These are phyloP conservation scores for Dichotomocladium elegans DNA, from an alignment of 371 early-diverging fungal genomes.

Conservation along the genomic window DNA sequence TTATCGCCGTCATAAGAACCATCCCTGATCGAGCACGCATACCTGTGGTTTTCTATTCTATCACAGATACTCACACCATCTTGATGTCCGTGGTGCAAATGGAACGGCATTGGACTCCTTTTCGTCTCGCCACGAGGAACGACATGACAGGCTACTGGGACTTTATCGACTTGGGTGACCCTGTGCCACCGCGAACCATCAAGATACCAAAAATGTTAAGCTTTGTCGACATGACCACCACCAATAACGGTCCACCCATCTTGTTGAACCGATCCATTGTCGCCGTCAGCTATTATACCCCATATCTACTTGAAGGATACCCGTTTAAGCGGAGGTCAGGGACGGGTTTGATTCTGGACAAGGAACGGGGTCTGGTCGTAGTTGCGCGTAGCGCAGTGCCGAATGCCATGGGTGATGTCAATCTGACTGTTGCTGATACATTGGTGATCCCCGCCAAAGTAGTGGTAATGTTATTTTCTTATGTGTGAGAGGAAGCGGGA, in stretches of 20 bases:
- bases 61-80: conserved; percentile 72
- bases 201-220: conserved; percentile 54
- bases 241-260: conserved; percentile 55
- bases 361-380: conserved; percentile 65
- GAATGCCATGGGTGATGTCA: conserved; percentile 68
- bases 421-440: conserved; percentile 74
- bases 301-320: conserved; percentile 64
- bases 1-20: conserved; percentile 68
- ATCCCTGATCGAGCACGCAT: conserved; percentile 77
- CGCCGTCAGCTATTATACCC: conserved; percentile 63
- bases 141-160: conserved; percentile 80
- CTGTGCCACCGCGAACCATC: conserved; percentile 39
- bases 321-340: conserved; percentile 64
- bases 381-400: conserved; percentile 72
- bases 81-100: conserved; percentile 68
- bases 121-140: conserved; percentile 73
- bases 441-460: conserved; percentile 76
- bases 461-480: conserved; percentile 27
- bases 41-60: conserved; percentile 79
- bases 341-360: conserved; percentile 74
- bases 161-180: conserved; percentile 54
- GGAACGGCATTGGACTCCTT: conserved; percentile 81
- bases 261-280: conserved; percentile 60
- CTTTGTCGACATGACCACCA: conserved; percentile 54
- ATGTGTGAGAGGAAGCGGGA: not conserved